Evolutionary conservation across 495 filamentous ascomycete genomes (phyloP), one percentile per base, ranked within the genome.

Genomic region (Aspergillus nidulans): DNA sequence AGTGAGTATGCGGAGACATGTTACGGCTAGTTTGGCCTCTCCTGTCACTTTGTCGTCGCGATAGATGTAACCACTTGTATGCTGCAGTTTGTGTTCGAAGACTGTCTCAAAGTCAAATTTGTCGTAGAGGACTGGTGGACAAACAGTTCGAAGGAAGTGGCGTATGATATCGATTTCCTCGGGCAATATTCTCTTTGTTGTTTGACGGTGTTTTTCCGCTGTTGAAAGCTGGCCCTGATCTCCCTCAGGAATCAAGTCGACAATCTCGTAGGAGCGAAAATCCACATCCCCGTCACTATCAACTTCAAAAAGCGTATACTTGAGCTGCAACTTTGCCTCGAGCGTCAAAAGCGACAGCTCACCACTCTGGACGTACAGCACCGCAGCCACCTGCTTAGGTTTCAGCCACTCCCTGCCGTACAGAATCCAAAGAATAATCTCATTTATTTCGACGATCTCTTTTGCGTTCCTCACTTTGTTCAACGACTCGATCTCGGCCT

Each of bases 401-500:
- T 50, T 32, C 39, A 65, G 68, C 38, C 60, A 57, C 19, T 69
- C 62, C 19, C 49, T 48, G 12, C 70, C 70, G 20, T 61, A 62
- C 8, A 65, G 49, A 43, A 74, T 61, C 70, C 70, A 74, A 12
- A 64, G 48, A 18, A 74, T 70, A 21, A 74, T 71, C 53, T 71
- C 69, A 28, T 74, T 74, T 19, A 74, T 70, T 39, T 74, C 69
- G 23, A 59, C 58, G 26, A 72, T 68, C 49, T 74, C 70, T 48
- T 72, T 72, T 1, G 65, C 18, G 6, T 62, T 69, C n/a, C 62
- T 64, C 6, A 30, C 63, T n/a, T 61, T 65, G 51, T 74, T 74
- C 23, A 71, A 61, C 4, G 58, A 63, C 24, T 66, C 63, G 23
- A 74, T 63, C 48, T 71, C 70, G 9, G 57, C 56, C 23, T 59